Evolutionary conservation across 2,329 filamentous ascomycete species (phyloP).

Genomic region (Arthrobotrys pseudoclavata): DNA sequence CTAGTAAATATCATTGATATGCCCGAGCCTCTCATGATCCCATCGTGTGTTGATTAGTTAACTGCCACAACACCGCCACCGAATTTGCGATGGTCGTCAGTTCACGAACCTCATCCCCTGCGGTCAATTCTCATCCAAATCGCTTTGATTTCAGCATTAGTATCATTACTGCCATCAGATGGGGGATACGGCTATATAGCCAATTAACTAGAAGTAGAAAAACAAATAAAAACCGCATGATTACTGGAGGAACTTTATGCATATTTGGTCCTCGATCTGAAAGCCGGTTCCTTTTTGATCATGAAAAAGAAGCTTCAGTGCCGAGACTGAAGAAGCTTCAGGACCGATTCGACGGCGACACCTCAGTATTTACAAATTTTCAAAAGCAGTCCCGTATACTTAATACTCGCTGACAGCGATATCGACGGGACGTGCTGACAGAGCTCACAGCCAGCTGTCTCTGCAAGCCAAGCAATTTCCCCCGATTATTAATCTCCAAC

Average conservation of each 20-base stretch:
- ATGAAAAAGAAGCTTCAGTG: not conserved
- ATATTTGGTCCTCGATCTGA: not conserved
- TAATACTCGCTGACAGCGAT: not conserved
- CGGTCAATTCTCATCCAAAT: not conserved
- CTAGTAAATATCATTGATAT: too few species aligned
- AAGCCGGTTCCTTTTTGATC: not conserved
- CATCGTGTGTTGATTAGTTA: too few species aligned
- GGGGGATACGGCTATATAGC: too few species aligned
- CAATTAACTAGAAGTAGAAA: too few species aligned
- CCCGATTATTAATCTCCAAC: conserved; percentile 27
- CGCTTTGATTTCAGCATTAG: not conserved
- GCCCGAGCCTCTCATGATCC: too few species aligned
- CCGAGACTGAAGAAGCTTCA: too few species aligned
- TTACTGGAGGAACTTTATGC: not conserved
- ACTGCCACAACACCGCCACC: not conserved
- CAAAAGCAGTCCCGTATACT: not conserved
- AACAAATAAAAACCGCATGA: too few species aligned
- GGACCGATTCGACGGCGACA: not conserved
- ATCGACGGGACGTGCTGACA: not conserved
- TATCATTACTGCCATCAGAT: too few species aligned
- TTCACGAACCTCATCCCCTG: conserved; percentile 2
- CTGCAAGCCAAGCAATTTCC: conserved; percentile 8
- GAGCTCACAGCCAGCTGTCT: conserved; percentile 4
- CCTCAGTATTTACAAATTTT: conserved; percentile 2
- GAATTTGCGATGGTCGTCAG: not conserved